Evolutionary conservation across 2,329 filamentous ascomycete genomes (phyloP), one percentile per base, ranked within the genome.

Genomic region (Clonostachys rhizophaga): DNA sequence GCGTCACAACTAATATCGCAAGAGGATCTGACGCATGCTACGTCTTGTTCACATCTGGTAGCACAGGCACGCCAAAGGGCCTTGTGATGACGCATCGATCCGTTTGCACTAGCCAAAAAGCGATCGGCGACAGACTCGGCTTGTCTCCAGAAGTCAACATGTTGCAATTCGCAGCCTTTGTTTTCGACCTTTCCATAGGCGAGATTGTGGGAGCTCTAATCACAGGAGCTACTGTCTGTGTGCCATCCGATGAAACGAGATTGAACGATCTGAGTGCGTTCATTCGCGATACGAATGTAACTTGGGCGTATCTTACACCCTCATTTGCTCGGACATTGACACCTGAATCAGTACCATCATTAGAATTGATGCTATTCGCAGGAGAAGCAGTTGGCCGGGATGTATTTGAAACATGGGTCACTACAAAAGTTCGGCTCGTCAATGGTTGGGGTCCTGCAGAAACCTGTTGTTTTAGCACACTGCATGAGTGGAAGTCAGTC

Each of bases 141-240:
- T 17, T 24, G 13, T 17, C 12, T 17, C 14, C 13, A 11, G 18
- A 13, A n/a, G 13, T 18, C 17, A 33, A 24, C 42, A n/a, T 34
- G 16, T 33, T 43, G 42, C 71, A 75, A 47, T 72, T 72, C 49
- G 72, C 70, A 11, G 67, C 66, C n/a, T 74, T 71, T 51, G 70
- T 68, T 1, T 76, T 76, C 40, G 72, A 78, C 47, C 66, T 68
- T 4, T 68, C 66, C 36, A 55, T 78, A 6, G 47, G 67, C 4
- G 75, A 78, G 46, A 70, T 70, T 2, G 62, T 78, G 33, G 65
- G 68, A 8, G 64, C 73, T 0, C 63, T 81, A 0, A 66, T 73
- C 16, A 58, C 66, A 20, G 42, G 42, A 1, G 42, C 11, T n/a
- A n/a, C 7, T 10, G 17, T 43, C 12, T 43, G 42, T 30, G 42